Conservation (phyloP, 495 filamentous ascomycete species). For the Oleoguttula mirabilis region DNA sequence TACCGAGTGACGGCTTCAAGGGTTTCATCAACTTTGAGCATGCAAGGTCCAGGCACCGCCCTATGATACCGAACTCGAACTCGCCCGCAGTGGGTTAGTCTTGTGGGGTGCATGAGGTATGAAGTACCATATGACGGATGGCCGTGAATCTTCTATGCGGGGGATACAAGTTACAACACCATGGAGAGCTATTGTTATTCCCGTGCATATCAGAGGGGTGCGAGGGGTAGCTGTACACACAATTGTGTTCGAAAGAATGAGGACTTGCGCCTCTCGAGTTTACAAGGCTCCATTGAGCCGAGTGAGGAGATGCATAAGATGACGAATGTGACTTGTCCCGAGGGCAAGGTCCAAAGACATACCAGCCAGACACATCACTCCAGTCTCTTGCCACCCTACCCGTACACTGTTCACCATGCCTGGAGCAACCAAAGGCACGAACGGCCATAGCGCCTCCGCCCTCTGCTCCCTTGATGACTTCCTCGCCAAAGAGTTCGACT, state of each 20-base stretch:
- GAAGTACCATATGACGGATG: no score
- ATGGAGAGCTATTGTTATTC: not conserved
- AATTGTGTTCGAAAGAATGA: no score
- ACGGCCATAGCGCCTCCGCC: conserved; percentile 5
- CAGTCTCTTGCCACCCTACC: not conserved
- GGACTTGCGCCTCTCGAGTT: not conserved
- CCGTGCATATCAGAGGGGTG: not conserved
- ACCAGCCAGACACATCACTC: not conserved
- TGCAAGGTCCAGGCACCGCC: no score
- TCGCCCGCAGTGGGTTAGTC: no score
- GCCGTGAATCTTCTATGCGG: not conserved
- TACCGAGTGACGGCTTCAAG: no score
- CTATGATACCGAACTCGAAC: no score
- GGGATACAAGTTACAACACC: not conserved
- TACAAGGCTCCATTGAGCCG: not conserved
- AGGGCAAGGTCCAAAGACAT: not conserved
- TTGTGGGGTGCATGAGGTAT: no score
- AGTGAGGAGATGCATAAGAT: not conserved
- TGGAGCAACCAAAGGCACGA: conserved; percentile 8
- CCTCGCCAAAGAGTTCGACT: conserved; percentile 15
- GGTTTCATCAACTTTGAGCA: no score
- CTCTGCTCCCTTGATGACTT: conserved; percentile 18
- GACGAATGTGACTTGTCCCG: not conserved
- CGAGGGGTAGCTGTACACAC: not conserved
- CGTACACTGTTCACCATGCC: conserved; percentile 6